Conservation (phyloP, 352 stramenopile genomes). For the Phytopythium chamaehyphon region DNA sequence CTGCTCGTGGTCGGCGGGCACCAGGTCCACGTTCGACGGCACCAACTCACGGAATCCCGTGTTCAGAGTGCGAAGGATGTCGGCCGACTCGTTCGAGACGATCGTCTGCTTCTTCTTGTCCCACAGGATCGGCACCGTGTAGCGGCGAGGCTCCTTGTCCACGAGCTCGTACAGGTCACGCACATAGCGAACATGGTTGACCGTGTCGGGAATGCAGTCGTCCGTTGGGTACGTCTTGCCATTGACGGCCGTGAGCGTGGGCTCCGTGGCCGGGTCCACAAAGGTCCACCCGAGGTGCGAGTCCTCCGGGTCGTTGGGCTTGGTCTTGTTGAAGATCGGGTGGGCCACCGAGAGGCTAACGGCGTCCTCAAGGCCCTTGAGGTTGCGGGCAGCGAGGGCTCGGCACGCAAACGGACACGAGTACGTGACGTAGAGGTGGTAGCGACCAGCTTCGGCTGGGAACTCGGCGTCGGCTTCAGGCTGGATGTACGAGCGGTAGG, state of each 20-base stretch:
- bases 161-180: conserved; percentile 40
- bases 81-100: conserved; percentile 78
- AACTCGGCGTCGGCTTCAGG: conserved; percentile 31
- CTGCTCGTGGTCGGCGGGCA: conserved; percentile 25
- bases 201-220: conserved; percentile 17
- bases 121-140: conserved; percentile 67
- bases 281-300: conserved; percentile 36
- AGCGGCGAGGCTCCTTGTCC: conserved; percentile 10
- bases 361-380: conserved; percentile 91
- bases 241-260: conserved; percentile 7
- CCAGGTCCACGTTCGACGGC: conserved; percentile 26
- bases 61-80: conserved; percentile 71
- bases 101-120: conserved; percentile 70
- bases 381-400: conserved; percentile 60
- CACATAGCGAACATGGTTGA: conserved; percentile 21
- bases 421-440: conserved; percentile 93
- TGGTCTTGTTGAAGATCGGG: conserved; percentile 38
- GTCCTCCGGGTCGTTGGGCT: conserved; percentile 29
- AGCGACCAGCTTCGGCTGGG: conserved; percentile 42
- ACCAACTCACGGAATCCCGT: conserved; percentile 34
- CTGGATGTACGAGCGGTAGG: conserved; percentile 20
- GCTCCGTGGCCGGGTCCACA: conserved; percentile 7
- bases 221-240: conserved; percentile 15
- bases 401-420: conserved; percentile 83
- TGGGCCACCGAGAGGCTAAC: conserved; percentile 87